Conservation (phyloP, 192 early-diverging fungal genomes). For the Thoreauomyces humboldtii region DNA sequence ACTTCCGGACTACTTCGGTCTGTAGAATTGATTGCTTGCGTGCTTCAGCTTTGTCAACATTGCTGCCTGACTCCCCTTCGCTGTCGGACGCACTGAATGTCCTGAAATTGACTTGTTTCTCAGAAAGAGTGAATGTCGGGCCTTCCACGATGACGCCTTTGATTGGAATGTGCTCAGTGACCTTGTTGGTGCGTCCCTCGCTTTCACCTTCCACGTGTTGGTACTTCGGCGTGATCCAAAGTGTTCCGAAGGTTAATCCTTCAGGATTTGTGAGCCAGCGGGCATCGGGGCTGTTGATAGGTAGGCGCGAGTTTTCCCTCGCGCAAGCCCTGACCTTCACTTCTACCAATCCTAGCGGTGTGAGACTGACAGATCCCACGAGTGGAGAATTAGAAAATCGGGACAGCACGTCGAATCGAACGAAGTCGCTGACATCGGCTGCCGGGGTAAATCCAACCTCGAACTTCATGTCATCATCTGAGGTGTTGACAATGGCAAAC, state of each 20-base stretch:
- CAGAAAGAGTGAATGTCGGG: slow-evolving; percentile 65
- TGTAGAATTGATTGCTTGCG: background rate
- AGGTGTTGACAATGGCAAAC: slow-evolving; percentile 76
- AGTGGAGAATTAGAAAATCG: slow-evolving; percentile 80
- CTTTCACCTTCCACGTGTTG: slow-evolving; percentile 22
- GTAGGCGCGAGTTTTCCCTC: slow-evolving; percentile 59
- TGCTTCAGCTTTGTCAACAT: background rate
- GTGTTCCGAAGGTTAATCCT: slow-evolving; percentile 65
- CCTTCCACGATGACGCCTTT: slow-evolving; percentile 65
- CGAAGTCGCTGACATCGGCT: slow-evolving; percentile 57
- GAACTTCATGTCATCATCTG: slow-evolving; percentile 76
- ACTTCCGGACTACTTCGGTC: background rate
- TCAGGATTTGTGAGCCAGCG: slow-evolving; percentile 54
- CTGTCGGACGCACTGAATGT: slow-evolving; percentile 54
- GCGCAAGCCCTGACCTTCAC: slow-evolving; percentile 64
- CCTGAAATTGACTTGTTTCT: slow-evolving; percentile 68
- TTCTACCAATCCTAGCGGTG: slow-evolving; percentile 66
- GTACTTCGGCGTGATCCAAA: slow-evolving; percentile 63
- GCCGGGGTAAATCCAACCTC: slow-evolving; percentile 67
- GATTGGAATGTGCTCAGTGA: slow-evolving; percentile 66
- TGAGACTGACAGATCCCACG: slow-evolving; percentile 62
- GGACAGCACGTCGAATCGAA: slow-evolving; percentile 72
- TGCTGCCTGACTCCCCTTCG: slow-evolving; percentile 38
- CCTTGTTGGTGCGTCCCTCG: slow-evolving; percentile 14
- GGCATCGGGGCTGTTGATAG: slow-evolving; percentile 45